Evolutionary conservation across 2,329 filamentous ascomycete genomes (phyloP), one percentile per base, ranked within the genome.

Genomic region (Amylocarpus encephaloides): DNA sequence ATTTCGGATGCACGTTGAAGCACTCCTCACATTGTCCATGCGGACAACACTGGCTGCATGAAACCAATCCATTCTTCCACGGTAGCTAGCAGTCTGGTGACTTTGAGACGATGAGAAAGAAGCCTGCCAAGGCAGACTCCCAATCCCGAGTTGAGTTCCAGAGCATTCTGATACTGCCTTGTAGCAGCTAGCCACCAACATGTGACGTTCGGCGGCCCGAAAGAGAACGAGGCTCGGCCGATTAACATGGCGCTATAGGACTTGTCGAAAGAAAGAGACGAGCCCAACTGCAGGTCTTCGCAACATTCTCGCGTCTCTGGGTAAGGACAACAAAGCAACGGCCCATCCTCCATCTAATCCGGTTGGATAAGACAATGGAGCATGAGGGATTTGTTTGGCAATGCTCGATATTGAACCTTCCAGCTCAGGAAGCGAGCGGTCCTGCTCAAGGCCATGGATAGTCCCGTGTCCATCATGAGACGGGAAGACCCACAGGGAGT

Each of bases 81-180:
- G 46, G 54, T 56, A 50, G 43, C 49, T 50, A 47, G 38, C 54
- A 54, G 57, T 64, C 60, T 62, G 46, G 56, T 57, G 62, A 64
- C 61, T 59, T 49, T 18, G 26, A 51, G 41, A 38, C 22, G 34
- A 58, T 52, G 49, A 43, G 43, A 15, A 40, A 15, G 40, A 38
- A 46, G 13, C 36, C 42, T 30, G 48, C 40, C 51, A 52, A 51
- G 52, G 51, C 44, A 55, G 18, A 43, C 29, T 49, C 45, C 7
- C 36, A 49, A 47, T 32, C 19, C 32, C 15, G 34, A 39, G 19
- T 12, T 30, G 29, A 34, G 18, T 33, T 40, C 48, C 36, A 41
- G 32, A 22, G 36, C 15, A 46, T 29, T 34, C 18, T 46, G 26
- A 19, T 16, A 49, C 42, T 30, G 30, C 41, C 29, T 38, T 26